These are phyloP conservation scores for Aquilaria yunnanensis DNA, from an alignment of 345 rosid species.

Conservation along the genomic window DNA sequence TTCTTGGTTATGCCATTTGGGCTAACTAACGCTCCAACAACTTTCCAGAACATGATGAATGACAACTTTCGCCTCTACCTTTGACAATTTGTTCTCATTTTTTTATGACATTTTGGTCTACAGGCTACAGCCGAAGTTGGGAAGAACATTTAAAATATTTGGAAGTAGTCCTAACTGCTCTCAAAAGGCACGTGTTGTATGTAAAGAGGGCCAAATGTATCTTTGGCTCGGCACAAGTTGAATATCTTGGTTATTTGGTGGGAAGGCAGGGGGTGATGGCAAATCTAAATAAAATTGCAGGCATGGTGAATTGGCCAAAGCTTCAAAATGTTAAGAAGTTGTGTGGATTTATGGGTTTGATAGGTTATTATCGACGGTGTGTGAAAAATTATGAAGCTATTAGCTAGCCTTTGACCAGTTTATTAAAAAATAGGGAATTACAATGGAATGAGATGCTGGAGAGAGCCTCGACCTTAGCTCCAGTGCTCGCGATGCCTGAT, in stretches of 20 bases:
- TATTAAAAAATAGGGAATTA: neutral
- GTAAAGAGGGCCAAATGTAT: neutral
- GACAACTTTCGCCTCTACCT: neutral
- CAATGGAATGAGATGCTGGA: neutral
- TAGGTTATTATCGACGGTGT: no score
- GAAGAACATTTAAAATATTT: neutral
- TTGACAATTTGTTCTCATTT: neutral
- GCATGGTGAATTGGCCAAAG: neutral
- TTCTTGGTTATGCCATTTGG: no score
- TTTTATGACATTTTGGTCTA: neutral
- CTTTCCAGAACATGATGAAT: neutral
- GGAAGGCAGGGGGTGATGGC: neutral
- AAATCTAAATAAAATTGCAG: neutral
- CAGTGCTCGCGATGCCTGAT: neutral
- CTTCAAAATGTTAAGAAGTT: neutral
- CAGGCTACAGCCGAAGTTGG: neutral
- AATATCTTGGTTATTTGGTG: neutral
- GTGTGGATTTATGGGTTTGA: neutral
- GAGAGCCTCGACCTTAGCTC: neutral
- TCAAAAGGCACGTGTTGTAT: neutral
- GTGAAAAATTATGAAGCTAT: no score
- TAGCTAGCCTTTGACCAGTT: no score
- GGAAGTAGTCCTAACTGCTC: neutral
- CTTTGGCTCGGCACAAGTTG: neutral
- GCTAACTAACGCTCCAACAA: neutral